A percentile compares a stretch with the other conserved stretches of the same genome.
phyloP scores from a whole-genome alignment of 2,329 filamentous ascomycete genomes.

The Pochonia chlamydosporia region DNA sequence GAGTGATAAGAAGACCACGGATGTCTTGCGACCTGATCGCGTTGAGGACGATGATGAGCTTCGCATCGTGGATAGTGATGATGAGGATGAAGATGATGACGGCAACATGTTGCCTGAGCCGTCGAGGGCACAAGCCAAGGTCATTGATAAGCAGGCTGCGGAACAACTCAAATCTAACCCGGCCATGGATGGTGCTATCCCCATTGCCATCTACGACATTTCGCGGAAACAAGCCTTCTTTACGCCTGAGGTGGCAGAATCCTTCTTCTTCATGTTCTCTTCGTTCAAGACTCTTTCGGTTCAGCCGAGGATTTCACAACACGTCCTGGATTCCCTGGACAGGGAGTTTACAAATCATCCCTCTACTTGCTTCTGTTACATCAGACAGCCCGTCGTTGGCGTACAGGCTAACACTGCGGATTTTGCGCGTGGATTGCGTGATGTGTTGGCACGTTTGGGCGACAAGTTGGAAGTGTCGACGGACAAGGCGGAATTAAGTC shows the following conservation, averaged over 20 bases:
- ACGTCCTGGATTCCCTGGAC: conserved; percentile 63
- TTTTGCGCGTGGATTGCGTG: conserved; percentile 67
- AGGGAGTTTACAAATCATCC: conserved; percentile 54
- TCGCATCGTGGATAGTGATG: conserved; percentile 36
- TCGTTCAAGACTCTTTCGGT: conserved; percentile 63
- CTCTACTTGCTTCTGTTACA: conserved; percentile 62
- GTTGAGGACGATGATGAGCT: conserved; percentile 45
- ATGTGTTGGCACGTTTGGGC: conserved; percentile 58
- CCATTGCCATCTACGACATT: conserved; percentile 84
- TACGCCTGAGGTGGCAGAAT: conserved; percentile 57
- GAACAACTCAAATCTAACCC: conserved; percentile 65
- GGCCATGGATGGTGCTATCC: conserved; percentile 87
- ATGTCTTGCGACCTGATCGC: conserved; percentile 39
- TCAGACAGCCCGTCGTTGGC: conserved; percentile 65
- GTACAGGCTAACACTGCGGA: conserved; percentile 57
- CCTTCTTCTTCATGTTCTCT: conserved; percentile 76
- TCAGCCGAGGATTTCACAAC: conserved; percentile 60
- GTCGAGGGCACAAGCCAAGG: conserved; percentile 33
- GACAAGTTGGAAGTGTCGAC: conserved; percentile 37
- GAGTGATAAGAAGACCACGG: conserved; percentile 38
- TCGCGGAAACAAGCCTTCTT: conserved; percentile 73
- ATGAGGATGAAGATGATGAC: conserved; percentile 38
- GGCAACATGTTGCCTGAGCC: conserved; percentile 39
- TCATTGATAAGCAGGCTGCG: conserved; percentile 40
- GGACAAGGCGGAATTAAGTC: conserved; percentile 38